Base-by-base conservation (phyloP, 148 eudicot genomes). In the Cornus florida region DNA sequence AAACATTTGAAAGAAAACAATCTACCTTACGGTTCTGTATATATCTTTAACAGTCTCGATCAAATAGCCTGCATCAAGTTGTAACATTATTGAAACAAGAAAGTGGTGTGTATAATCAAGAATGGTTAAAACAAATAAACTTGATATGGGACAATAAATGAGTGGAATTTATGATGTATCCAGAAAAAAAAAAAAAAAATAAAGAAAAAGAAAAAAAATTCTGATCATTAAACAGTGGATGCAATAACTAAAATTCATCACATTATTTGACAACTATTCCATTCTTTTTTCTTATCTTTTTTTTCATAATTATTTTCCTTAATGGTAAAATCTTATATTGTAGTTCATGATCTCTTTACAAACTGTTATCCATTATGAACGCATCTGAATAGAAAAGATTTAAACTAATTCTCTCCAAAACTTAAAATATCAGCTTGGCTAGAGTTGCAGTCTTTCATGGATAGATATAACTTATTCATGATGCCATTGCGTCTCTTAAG, bases 11-110 rank as follows among this genome's bases (percentile, higher is more conserved):
- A 32, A 70, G n/a, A 23, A 75, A 74, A 24, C 6, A 75, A 72
- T 75, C 53, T 75, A 91, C 97, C 95, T 83, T 62, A 90, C 88
- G 80, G 88, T 69, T 86, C 86, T 88, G 83, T 85, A 91, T 68
- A 84, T 24, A 65, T 90, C 92, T 75, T 78, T 82, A 43, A 86
- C 74, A 71, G 86, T 89, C 86, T 93, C 95, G 43, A 82, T 83
- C 89, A 93, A 78, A 85, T 86, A 91, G 79, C 86, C 97, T 93
- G 92, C 89, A 84, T 50, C 73, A 70, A 73, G 41, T 77, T 46
- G 23, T 7, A 38, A 7, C 57, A 59, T 7, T 22, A 50, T 41
- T 33, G 39, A 74, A 38, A 82, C 22, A 62, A 62, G 24, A 62
- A 19, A 8, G 23, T 20, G 23, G 23, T 6, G 24, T 62, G 23